Conservation (phyloP, 768 basidiomycete genomes). For the Sarcodon sp. region DNA sequence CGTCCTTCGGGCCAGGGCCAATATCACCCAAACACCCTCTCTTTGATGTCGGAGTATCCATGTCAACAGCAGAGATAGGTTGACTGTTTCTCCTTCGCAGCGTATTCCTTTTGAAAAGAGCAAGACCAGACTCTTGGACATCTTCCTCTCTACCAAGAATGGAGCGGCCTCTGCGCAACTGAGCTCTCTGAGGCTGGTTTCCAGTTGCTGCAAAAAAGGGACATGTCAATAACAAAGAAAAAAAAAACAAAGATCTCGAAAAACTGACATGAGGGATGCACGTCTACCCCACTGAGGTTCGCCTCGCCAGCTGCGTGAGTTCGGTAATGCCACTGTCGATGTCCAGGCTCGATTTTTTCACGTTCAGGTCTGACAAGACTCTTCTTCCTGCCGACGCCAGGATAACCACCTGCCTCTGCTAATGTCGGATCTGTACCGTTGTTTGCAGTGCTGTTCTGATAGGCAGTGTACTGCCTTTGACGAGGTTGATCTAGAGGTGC, state of each 20-base stretch:
- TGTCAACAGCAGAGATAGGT: constrained; percentile 26
- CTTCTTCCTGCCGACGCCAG: constrained; percentile 71
- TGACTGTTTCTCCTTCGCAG: constrained; percentile 55
- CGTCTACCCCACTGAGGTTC: constrained; percentile 58
- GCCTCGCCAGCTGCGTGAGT: constrained; percentile 72
- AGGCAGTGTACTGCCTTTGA: constrained; percentile 29
- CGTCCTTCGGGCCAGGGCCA: constrained; percentile 79
- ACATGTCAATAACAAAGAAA: constrained; percentile 1
- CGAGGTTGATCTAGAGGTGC: constrained; percentile 42
- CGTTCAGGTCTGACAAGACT: constrained; percentile 86
- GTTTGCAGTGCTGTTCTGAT: constrained; percentile 29
- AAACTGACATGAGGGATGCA: constrained; percentile 62
- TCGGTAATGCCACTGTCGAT: constrained; percentile 92
- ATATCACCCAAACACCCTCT: constrained; percentile 56
- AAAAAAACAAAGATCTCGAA: no score
- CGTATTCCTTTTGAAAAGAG: constrained; percentile 80
- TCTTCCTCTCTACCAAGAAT: constrained; percentile 87
- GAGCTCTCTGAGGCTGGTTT: constrained; percentile 49
- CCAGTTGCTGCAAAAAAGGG: constrained; percentile 46
- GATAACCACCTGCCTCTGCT: constrained; percentile 31
- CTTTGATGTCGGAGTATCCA: constrained; percentile 23
- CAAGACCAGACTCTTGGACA: constrained; percentile 80
- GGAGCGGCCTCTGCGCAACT: constrained; percentile 76
- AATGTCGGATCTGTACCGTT: constrained; percentile 17
- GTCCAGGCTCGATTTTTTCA: constrained; percentile 91